Percentiles rank a stretch among this genome's conserved stretches.
Conservation (phyloP, 164 flowering plant species). For the Vitis amurensis region DNA sequence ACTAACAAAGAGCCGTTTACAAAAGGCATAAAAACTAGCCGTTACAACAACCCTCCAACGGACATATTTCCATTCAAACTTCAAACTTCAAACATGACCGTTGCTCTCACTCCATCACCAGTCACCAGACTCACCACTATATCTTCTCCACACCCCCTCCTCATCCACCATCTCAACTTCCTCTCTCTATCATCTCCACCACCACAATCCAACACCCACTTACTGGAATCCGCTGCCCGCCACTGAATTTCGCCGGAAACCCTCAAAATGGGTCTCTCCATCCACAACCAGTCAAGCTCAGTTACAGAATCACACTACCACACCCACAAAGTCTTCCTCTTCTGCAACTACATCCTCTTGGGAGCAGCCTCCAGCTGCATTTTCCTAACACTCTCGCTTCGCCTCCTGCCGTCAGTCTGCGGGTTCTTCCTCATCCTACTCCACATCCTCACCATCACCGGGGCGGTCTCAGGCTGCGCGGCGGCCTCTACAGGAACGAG, state of each 20-base stretch:
- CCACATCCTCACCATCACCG: conserved; percentile 61
- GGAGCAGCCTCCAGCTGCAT: conserved; percentile 88
- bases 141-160: background rate
- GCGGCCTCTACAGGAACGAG: conserved; percentile 45
- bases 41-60: conserved; percentile 7
- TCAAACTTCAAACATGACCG: background rate
- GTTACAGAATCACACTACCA: conserved; percentile 31
- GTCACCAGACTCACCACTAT: background rate
- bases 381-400: conserved; percentile 78
- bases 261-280: conserved; percentile 29
- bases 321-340: conserved; percentile 69
- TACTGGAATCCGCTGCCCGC: background rate
- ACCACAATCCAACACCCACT: background rate
- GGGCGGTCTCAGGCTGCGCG: conserved; percentile 49
- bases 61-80: background rate
- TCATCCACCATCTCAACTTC: background rate
- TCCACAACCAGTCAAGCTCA: background rate
- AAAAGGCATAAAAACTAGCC: conserved; percentile 1
- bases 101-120: no score
- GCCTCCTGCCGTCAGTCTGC: conserved; percentile 62
- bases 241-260: background rate
- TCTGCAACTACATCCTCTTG: conserved; percentile 73
- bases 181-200: no score
- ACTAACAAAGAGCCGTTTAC: background rate
- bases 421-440: conserved; percentile 79